These are phyloP conservation scores for Leccinum boreale DNA, from an alignment of 768 basidiomycete species.

Conservation along the genomic window DNA sequence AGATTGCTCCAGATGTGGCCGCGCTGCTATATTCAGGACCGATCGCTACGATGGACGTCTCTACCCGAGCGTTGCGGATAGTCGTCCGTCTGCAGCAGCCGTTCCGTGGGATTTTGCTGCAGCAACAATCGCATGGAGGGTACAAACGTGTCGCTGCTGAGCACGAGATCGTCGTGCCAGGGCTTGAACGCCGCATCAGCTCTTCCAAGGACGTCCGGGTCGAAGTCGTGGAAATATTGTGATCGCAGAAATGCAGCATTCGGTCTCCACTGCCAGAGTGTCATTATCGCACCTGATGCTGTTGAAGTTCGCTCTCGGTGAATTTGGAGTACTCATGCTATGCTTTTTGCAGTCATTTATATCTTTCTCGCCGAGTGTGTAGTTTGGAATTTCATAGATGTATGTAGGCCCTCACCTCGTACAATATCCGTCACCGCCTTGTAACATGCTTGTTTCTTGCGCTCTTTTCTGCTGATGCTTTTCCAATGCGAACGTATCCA, in stretches of 20 bases:
- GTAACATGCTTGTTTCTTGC: too few species aligned
- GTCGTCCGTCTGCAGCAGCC: conserved; percentile 8
- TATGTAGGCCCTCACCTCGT: background rate
- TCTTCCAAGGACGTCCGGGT: background rate
- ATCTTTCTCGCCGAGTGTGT: background rate
- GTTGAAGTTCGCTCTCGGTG: too few species aligned
- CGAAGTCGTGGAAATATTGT: background rate
- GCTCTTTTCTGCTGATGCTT: too few species aligned
- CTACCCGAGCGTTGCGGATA: conserved; percentile 2
- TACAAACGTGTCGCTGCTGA: background rate
- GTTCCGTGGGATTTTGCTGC: conserved; percentile 4
- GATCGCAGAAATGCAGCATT: background rate
- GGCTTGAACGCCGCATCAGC: background rate
- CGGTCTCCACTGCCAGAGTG: too few species aligned
- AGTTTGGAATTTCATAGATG: too few species aligned
- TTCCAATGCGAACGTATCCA: too few species aligned
- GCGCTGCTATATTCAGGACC: background rate
- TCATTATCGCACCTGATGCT: too few species aligned
- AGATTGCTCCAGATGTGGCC: background rate
- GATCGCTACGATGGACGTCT: background rate
- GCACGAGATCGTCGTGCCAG: background rate
- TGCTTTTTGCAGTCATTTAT: background rate
- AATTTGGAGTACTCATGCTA: background rate
- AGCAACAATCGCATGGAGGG: background rate
- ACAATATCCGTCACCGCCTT: too few species aligned